A percentile compares a stretch with the other conserved stretches of the same genome.
These are phyloP conservation scores for Arachnopeziza araneosa DNA, from an alignment of 2,329 filamentous ascomycete genomes.

Conservation along the genomic window DNA sequence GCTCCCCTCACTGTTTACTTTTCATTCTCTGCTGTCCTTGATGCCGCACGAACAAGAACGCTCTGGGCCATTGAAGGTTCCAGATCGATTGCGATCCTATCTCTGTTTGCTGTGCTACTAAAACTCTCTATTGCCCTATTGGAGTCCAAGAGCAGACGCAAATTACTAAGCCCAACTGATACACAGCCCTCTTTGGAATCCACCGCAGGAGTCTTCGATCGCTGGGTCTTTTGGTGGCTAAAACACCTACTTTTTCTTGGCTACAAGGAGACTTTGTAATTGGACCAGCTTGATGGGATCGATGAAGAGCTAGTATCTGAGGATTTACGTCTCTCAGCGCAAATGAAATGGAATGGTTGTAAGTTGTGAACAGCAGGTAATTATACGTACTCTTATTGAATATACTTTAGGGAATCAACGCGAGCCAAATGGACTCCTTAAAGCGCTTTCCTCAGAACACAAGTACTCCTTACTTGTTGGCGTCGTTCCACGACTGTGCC, in stretches of 20 bases:
- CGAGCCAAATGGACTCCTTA: neutral
- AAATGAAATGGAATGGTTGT: constrained; percentile 13
- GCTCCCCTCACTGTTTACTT: neutral
- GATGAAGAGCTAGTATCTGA: constrained; percentile 14
- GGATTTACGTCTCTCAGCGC: constrained; percentile 9
- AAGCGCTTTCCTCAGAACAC: neutral
- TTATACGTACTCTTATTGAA: neutral
- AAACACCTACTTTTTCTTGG: constrained; percentile 30
- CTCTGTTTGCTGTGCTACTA: neutral
- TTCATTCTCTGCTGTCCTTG: neutral
- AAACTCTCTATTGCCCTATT: constrained; percentile 17
- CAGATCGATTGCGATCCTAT: neutral
- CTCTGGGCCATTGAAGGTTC: neutral
- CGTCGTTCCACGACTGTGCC: constrained; percentile 13
- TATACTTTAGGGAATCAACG: neutral
- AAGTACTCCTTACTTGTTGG: constrained; percentile 6
- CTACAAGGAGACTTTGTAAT: constrained; percentile 24
- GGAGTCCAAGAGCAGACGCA: constrained; percentile 19
- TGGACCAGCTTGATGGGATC: constrained; percentile 25
- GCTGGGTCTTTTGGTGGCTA: constrained; percentile 34
- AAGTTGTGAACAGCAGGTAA: neutral
- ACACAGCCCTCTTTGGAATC: constrained; percentile 22
- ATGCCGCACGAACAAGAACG: neutral
- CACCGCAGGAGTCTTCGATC: constrained; percentile 30
- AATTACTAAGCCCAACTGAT: constrained; percentile 8